These are phyloP conservation scores for Gentiana straminea DNA, from an alignment of 257 asterid species.

Conservation along the genomic window DNA sequence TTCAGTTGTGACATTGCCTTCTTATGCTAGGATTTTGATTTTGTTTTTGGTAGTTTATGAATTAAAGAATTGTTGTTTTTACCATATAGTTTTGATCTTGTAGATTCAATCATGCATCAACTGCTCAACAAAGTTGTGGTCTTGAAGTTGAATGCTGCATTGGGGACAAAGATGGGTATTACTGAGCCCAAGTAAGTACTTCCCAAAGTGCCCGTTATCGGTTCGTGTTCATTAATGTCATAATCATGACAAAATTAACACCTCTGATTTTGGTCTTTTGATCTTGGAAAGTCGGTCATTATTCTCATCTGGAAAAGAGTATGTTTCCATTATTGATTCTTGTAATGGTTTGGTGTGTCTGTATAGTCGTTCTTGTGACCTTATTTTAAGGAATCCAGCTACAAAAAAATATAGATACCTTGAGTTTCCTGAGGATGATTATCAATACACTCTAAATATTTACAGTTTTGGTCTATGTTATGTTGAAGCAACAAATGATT, in stretches of 20 bases:
- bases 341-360: conserved; percentile 1
- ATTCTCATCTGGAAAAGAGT: no score
- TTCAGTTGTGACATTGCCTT: no score
- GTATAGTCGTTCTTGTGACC: neutral
- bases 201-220: neutral
- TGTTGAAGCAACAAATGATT: neutral
- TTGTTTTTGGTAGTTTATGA: neutral
- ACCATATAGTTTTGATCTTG: conserved; percentile 9
- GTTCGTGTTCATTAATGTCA: no score
- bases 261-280: no score
- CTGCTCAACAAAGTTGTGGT: conserved; percentile 76
- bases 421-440: neutral
- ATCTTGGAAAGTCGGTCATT: no score
- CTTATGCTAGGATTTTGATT: neutral
- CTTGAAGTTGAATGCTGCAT: conserved; percentile 49
- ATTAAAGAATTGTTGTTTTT: neutral
- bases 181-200: conserved; percentile 68
- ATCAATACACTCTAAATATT: neutral
- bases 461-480: neutral
- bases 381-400: neutral
- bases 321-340: neutral
- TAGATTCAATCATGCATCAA: conserved; percentile 54
- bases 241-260: no score
- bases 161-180: conserved; percentile 56
- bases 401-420: neutral